phyloP scores from a whole-genome alignment of 176 grass and related monocot genomes.

The Raddia distichophylla region DNA sequence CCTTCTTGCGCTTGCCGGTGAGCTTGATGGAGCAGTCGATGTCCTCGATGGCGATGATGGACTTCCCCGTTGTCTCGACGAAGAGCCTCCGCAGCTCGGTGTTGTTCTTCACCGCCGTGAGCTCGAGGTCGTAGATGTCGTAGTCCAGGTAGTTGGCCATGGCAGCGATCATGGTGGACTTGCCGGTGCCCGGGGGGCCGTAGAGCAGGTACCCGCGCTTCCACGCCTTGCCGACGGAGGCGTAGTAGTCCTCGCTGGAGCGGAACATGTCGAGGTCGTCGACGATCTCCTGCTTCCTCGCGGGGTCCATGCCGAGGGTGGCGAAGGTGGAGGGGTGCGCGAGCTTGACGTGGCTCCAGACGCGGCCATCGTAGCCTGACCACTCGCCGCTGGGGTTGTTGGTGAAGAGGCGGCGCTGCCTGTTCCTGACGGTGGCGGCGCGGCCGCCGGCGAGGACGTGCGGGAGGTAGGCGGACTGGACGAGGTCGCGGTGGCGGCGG shows the following conservation, averaged over 20 bases:
- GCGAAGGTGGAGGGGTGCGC: constrained; percentile 51
- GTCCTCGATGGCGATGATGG: constrained; percentile 59
- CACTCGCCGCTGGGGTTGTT: constrained; percentile 15
- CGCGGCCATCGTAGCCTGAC: background rate
- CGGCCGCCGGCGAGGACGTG: constrained; percentile 43
- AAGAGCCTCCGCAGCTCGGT: constrained; percentile 60
- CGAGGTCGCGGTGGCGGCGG: constrained; percentile 9
- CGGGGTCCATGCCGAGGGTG: constrained; percentile 50
- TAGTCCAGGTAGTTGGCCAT: constrained; percentile 60
- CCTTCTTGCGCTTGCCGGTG: no score
- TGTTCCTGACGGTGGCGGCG: constrained; percentile 13
- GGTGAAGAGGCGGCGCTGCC: constrained; percentile 46
- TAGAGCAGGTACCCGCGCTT: constrained; percentile 60
- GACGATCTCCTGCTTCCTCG: constrained; percentile 43
- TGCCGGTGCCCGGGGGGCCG: constrained; percentile 66
- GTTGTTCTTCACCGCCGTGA: constrained; percentile 52
- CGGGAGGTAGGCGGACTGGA: constrained; percentile 38
- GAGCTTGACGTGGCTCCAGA: constrained; percentile 46
- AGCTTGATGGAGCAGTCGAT: constrained; percentile 54
- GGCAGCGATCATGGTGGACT: constrained; percentile 64
- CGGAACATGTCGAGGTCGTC: constrained; percentile 50
- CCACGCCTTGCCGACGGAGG: constrained; percentile 53
- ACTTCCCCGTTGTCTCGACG: constrained; percentile 37
- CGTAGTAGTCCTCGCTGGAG: constrained; percentile 55
- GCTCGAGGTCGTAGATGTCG: constrained; percentile 61